A percentile compares a stretch with the other conserved stretches of the same genome.
These are phyloP conservation scores for Crassisporium funariophilum DNA, from an alignment of 768 basidiomycete genomes.

Conservation along the genomic window DNA sequence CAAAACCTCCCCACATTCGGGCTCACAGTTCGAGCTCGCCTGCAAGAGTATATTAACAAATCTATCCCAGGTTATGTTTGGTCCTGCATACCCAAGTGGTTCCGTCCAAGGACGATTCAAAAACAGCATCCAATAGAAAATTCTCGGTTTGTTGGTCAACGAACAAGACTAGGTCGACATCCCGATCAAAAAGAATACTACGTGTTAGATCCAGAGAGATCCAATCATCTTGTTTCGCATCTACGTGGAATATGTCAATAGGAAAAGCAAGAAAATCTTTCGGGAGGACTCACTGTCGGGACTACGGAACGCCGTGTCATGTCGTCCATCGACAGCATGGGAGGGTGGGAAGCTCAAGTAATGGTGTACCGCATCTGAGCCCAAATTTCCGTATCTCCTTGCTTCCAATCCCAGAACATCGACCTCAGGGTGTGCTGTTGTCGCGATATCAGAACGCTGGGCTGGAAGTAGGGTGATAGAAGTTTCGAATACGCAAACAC, in stretches of 20 bases:
- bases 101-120: constrained; percentile 19
- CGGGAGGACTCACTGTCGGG: constrained; percentile 37
- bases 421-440: constrained; percentile 30
- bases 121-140: constrained; percentile 13
- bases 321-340: constrained; percentile 57
- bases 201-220: constrained; percentile 29
- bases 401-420: constrained; percentile 48
- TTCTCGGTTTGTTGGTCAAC: constrained; percentile 20
- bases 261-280: neutral
- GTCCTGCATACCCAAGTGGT: constrained; percentile 15
- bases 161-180: constrained; percentile 28
- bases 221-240: constrained; percentile 30
- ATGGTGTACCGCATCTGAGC: constrained; percentile 30
- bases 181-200: constrained; percentile 1
- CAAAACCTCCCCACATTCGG: too few relatives aligned
- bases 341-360: constrained; percentile 51
- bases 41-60: too few relatives aligned
- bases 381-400: constrained; percentile 34
- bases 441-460: constrained; percentile 21
- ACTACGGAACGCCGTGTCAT: constrained; percentile 53
- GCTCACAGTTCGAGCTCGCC: too few relatives aligned
- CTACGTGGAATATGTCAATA: constrained; percentile 15
- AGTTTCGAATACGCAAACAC: constrained; percentile 52
- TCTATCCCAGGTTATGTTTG: neutral
- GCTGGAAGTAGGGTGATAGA: constrained; percentile 49